phyloP scores from a whole-genome alignment of 2,329 filamentous ascomycete genomes.

The Alternaria ethzedia region DNA sequence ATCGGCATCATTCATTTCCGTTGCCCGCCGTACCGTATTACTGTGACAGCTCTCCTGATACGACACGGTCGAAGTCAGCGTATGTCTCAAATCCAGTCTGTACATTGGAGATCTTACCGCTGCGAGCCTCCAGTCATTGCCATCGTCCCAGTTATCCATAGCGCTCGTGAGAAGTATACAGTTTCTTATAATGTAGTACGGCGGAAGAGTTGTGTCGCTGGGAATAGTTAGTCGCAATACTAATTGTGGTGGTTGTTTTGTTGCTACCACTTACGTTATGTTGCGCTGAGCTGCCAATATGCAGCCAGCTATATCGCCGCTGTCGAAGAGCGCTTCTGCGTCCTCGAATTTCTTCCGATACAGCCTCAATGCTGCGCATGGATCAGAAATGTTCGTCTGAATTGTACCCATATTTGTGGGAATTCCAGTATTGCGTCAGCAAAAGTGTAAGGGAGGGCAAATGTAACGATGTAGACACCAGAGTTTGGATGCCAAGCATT shows the following conservation, averaged over 20 bases:
- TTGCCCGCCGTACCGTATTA: rapidly evolving
- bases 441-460: not conserved
- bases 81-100: not conserved
- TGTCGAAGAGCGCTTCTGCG: not conserved
- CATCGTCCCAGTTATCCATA: not conserved
- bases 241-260: not conserved
- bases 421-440: not conserved
- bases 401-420: not conserved
- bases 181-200: not conserved
- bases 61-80: not conserved
- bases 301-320: not conserved
- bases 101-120: not conserved
- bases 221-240: not conserved
- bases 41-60: not conserved
- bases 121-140: not conserved
- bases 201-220: not conserved
- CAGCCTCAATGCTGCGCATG: not conserved
- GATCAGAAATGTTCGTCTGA: not conserved
- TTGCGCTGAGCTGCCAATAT: not conserved
- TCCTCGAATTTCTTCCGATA: not conserved
- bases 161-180: not conserved
- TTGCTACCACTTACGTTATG: not conserved
- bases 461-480: not conserved
- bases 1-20: not conserved
- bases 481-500: not conserved